A percentile compares a stretch with the other conserved stretches of the same genome.
These are phyloP conservation scores for Suhomyces guaymorum DNA, from an alignment of 1,139 yeast species.

Conservation along the genomic window DNA sequence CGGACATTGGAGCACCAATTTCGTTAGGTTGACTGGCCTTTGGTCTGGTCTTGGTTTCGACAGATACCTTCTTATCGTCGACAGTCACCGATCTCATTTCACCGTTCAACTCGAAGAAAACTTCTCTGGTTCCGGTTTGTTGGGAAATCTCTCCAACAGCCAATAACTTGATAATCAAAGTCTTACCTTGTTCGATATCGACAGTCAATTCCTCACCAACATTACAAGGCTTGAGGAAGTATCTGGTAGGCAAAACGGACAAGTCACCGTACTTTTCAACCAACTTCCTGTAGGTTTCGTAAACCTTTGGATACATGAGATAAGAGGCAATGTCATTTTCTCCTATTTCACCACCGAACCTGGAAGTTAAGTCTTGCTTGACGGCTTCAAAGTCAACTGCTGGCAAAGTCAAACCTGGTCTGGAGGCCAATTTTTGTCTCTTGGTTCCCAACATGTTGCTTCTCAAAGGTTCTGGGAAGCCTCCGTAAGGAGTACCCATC, in stretches of 20 bases:
- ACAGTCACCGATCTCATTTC: slow-evolving; percentile 95
- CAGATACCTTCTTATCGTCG: slow-evolving; percentile 81
- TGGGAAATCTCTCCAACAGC: slow-evolving; percentile 89
- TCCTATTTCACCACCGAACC: slow-evolving; percentile 60
- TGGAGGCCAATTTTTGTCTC: slow-evolving; percentile 81
- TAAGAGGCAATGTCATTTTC: slow-evolving; percentile 93
- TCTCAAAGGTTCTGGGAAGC: slow-evolving; percentile 98
- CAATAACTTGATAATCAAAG: slow-evolving; percentile 83
- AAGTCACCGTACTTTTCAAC: slow-evolving; percentile 85
- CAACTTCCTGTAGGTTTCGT: slow-evolving; percentile 76
- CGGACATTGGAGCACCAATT: slow-evolving; percentile 99
- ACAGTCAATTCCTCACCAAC: slow-evolving; percentile 88
- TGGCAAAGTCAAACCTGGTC: slow-evolving; percentile 88
- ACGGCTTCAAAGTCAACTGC: slow-evolving; percentile 78
- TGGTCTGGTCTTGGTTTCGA: slow-evolving; percentile 82
- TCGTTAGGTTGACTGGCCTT: slow-evolving; percentile 94
- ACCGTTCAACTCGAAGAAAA: slow-evolving; percentile 96
- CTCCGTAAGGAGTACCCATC: slow-evolving; percentile 99
- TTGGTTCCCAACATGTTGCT: slow-evolving; percentile 78
- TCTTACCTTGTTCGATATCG: slow-evolving; percentile 93
- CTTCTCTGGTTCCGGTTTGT: slow-evolving; percentile 91
- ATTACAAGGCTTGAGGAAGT: slow-evolving; percentile 82
- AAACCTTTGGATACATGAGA: slow-evolving; percentile 97
- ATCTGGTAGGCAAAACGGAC: slow-evolving; percentile 89
- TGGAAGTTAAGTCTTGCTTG: slow-evolving; percentile 66